Percentiles rank a stretch among this genome's conserved stretches.
phyloP scores from a whole-genome alignment of 1,284 basidiomycete species.

The Anthracocystis setariae region DNA sequence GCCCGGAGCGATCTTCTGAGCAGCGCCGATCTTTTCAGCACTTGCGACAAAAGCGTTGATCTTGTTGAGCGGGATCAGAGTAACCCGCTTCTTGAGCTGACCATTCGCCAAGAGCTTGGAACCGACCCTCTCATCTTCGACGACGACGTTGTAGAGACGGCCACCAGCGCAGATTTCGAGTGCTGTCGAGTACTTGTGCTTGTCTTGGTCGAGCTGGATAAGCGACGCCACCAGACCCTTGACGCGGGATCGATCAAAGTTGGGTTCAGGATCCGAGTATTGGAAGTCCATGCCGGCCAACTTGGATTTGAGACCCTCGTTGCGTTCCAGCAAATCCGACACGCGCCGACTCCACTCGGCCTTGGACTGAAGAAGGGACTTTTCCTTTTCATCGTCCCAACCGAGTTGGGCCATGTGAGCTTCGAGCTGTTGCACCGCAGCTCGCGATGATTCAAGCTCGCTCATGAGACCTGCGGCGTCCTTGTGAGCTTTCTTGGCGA shows the following conservation, averaged over 20 bases:
- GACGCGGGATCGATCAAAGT: slow-evolving; percentile 86
- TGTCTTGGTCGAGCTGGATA: slow-evolving; percentile 76
- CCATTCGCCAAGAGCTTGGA: slow-evolving; percentile 86
- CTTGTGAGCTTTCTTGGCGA: slow-evolving; percentile 84
- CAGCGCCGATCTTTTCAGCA: slow-evolving; percentile 80
- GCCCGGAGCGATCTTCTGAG: slow-evolving; percentile 78
- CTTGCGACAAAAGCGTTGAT: slow-evolving; percentile 79
- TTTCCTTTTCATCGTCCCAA: slow-evolving; percentile 84
- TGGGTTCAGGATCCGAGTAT: slow-evolving; percentile 80
- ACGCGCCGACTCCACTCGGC: slow-evolving; percentile 74
- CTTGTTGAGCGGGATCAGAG: slow-evolving; percentile 92
- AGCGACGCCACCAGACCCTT: slow-evolving; percentile 79
- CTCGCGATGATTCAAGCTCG: slow-evolving; percentile 69
- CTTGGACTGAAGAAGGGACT: slow-evolving; percentile 74
- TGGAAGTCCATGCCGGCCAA: slow-evolving; percentile 83
- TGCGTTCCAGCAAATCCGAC: slow-evolving; percentile 75
- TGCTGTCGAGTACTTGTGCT: slow-evolving; percentile 82
- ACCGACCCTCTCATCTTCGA: slow-evolving; percentile 88
- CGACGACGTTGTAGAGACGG: slow-evolving; percentile 83
- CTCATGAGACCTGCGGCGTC: slow-evolving; percentile 80
- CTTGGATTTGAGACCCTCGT: slow-evolving; percentile 77
- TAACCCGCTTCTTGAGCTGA: slow-evolving; percentile 86
- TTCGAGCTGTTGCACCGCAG: slow-evolving; percentile 72
- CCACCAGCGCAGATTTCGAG: slow-evolving; percentile 92
- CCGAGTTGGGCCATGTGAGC: slow-evolving; percentile 71